Conservation (phyloP, 176 grass and related monocot genomes). For the Eragrostis curvula region DNA sequence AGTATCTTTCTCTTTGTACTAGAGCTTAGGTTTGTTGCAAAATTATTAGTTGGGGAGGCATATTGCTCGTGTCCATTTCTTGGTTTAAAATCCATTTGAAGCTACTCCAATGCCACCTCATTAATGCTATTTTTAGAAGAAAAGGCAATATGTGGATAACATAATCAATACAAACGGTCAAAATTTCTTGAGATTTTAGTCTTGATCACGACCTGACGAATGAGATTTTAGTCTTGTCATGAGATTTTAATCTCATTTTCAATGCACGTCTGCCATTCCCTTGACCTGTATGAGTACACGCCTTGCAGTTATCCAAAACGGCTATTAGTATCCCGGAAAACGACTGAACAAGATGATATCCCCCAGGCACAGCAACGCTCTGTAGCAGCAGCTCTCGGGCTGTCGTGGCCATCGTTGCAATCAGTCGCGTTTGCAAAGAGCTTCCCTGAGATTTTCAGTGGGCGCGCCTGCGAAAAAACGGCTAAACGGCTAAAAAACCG, state of each 20-base stretch:
- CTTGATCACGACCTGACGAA: background rate
- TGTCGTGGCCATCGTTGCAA: constrained; percentile 35
- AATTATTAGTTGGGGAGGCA: background rate
- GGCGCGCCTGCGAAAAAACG: background rate
- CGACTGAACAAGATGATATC: background rate
- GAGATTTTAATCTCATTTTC: too few species aligned
- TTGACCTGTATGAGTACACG: background rate
- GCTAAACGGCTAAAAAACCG: too few species aligned
- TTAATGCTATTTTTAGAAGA: background rate
- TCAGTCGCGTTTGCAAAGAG: background rate
- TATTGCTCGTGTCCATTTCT: background rate
- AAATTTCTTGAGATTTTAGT: too few species aligned
- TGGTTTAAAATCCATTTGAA: background rate
- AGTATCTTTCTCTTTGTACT: constrained; percentile 7
- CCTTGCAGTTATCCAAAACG: constrained; percentile 8
- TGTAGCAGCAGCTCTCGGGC: background rate
- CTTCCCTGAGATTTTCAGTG: constrained; percentile 6
- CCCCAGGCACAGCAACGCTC: background rate
- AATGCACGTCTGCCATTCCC: background rate
- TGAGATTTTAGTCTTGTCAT: too few species aligned
- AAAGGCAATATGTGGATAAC: background rate
- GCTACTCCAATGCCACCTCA: too few species aligned
- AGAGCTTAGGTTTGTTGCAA: constrained; percentile 9
- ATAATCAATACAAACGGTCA: background rate
- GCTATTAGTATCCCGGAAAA: constrained; percentile 2